phyloP scores from a whole-genome alignment of 2,329 filamentous ascomycete genomes.

The Ophiostoma quercus region DNA sequence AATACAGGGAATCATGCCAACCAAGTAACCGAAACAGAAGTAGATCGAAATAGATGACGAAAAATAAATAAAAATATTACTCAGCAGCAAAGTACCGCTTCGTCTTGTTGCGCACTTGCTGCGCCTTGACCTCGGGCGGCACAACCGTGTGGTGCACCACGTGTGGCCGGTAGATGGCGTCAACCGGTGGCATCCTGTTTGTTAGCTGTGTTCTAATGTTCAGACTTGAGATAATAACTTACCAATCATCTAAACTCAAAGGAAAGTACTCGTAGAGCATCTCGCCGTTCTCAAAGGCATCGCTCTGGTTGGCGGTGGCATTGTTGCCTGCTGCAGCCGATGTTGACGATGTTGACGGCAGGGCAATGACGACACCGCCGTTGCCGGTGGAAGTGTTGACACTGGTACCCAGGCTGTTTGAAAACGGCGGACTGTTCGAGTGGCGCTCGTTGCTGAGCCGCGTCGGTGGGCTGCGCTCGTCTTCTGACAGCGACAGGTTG shows the following conservation, averaged over 20 bases:
- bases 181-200: slow-evolving; percentile 72
- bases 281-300: slow-evolving; percentile 69
- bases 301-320: slow-evolving; percentile 34
- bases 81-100: slow-evolving; percentile 70
- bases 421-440: slow-evolving; percentile 43
- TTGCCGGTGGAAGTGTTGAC: background rate
- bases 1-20: slow-evolving; percentile 7
- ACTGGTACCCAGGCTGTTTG: slow-evolving; percentile 29
- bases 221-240: slow-evolving; percentile 15
- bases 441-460: slow-evolving; percentile 43
- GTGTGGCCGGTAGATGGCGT: slow-evolving; percentile 85
- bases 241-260: slow-evolving; percentile 83
- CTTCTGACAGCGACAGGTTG: slow-evolving; percentile 55
- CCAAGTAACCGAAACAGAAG: background rate
- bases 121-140: slow-evolving; percentile 64
- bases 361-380: background rate
- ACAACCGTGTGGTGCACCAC: slow-evolving; percentile 84
- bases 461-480: slow-evolving; percentile 51
- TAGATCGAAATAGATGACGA: background rate
- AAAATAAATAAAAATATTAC: slow-evolving; percentile 31
- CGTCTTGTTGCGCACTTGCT: slow-evolving; percentile 58
- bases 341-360: slow-evolving; percentile 9
- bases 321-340: slow-evolving; percentile 24
- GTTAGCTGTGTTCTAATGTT: slow-evolving; percentile 20
- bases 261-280: slow-evolving; percentile 93